Percentiles rank a stretch among this genome's conserved stretches.
These are phyloP conservation scores for Leishmania martiniquensis DNA, from an alignment of 208 protist genomes.

Conservation along the genomic window DNA sequence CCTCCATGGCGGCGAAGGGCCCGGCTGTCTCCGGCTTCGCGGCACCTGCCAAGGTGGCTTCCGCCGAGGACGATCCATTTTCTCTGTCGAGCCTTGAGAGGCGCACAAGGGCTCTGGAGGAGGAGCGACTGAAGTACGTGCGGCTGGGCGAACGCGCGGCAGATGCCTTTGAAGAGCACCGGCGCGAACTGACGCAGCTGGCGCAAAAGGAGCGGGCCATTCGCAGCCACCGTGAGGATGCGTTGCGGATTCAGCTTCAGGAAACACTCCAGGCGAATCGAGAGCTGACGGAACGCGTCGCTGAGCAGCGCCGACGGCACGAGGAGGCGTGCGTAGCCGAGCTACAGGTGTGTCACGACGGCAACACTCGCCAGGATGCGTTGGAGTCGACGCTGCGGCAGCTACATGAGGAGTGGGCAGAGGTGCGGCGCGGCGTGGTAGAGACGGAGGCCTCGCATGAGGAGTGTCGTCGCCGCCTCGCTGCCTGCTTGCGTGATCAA, in stretches of 20 bases:
- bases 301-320: conserved; percentile 19
- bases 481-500: conserved; percentile 34
- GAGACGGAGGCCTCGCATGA: conserved; percentile 25
- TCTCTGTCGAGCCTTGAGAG: conserved; percentile 48
- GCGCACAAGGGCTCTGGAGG: conserved; percentile 45
- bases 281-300: conserved; percentile 31
- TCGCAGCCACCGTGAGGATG: conserved; percentile 50
- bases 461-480: conserved; percentile 8
- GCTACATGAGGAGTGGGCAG: conserved; percentile 35
- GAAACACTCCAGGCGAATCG: conserved; percentile 30
- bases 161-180: conserved; percentile 68
- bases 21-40: not conserved
- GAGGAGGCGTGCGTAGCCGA: conserved; percentile 32
- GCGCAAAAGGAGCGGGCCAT: conserved; percentile 70
- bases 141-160: conserved; percentile 43
- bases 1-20: not conserved
- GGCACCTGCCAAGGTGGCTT: not conserved
- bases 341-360: conserved; percentile 28
- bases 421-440: conserved; percentile 29
- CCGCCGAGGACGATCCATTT: conserved; percentile 19
- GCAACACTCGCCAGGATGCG: conserved; percentile 8
- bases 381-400: conserved; percentile 33
- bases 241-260: conserved; percentile 55
- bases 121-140: conserved; percentile 60
- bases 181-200: conserved; percentile 70